These are phyloP conservation scores for Baorangia bicolor DNA, from an alignment of 768 basidiomycete genomes.

Conservation along the genomic window DNA sequence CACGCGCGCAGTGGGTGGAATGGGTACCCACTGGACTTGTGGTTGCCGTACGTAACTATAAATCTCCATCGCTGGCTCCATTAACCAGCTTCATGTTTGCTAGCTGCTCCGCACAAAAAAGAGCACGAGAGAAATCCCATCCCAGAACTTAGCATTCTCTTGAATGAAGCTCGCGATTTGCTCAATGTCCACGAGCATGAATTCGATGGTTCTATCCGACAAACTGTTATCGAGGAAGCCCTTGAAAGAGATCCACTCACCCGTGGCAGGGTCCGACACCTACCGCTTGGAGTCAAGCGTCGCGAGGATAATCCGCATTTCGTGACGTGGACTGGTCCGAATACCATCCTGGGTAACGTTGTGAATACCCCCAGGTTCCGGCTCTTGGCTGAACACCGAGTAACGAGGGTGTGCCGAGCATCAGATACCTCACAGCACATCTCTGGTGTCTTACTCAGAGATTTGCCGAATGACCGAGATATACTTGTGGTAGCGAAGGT, in stretches of 20 bases:
- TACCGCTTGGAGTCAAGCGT: neutral
- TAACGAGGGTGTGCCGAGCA: neutral
- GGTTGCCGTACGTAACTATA: neutral
- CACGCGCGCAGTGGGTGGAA: too few species aligned
- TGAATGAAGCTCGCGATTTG: neutral
- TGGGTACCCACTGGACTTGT: too few species aligned
- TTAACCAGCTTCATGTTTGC: neutral
- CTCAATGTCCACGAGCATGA: too few species aligned
- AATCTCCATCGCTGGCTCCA: neutral
- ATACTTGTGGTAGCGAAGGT: neutral
- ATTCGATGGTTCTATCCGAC: too few species aligned
- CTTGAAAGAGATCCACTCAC: too few species aligned
- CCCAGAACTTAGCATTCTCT: neutral
- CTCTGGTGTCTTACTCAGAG: neutral
- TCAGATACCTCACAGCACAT: too few species aligned
- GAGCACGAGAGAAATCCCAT: neutral
- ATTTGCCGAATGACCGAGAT: neutral
- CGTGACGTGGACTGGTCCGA: too few species aligned
- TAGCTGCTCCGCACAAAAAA: neutral
- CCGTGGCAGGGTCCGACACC: neutral
- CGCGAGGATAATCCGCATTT: neutral
- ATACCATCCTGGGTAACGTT: too few species aligned
- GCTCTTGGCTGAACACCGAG: too few species aligned
- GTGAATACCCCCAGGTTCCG: too few species aligned
- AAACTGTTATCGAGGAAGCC: too few species aligned